Evolutionary conservation across 257 asterid genomes (phyloP).

Genomic region (Nicotiana attenuata): DNA sequence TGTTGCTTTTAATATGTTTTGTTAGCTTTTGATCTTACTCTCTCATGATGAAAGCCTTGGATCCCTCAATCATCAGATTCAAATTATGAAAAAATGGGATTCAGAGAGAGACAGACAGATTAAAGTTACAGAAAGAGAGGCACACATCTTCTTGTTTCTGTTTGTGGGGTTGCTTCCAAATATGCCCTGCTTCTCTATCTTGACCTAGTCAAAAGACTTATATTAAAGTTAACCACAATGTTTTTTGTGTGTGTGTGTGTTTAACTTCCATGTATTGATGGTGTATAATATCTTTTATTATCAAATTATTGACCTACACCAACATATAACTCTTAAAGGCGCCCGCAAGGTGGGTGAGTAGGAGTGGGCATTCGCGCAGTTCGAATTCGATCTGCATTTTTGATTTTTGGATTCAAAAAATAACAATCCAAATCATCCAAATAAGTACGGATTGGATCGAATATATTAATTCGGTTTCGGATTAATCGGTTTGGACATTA

Average conservation of each 20-base stretch:
- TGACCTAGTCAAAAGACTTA: constrained; percentile 51
- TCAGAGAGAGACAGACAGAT: constrained; percentile 15
- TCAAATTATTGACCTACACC: too few species aligned
- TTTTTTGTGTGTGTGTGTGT: neutral
- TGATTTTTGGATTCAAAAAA: too few species aligned
- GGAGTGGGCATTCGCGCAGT: too few species aligned
- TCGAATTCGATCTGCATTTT: too few species aligned
- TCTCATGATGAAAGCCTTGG: constrained; percentile 57
- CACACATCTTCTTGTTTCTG: constrained; percentile 14
- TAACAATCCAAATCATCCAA: too few species aligned
- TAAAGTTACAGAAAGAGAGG: constrained; percentile 9
- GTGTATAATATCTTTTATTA: too few species aligned
- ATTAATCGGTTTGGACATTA: too few species aligned
- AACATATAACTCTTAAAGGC: too few species aligned
- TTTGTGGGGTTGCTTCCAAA: constrained; percentile 17
- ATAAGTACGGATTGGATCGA: too few species aligned
- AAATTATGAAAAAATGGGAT: constrained; percentile 16
- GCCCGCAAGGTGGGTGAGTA: too few species aligned
- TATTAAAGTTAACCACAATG: constrained; percentile 51
- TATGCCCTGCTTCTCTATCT: constrained; percentile 13
- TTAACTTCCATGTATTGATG: constrained; percentile 16
- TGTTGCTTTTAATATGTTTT: neutral
- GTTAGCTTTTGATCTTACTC: constrained; percentile 9
- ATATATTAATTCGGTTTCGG: too few species aligned
- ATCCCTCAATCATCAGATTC: constrained; percentile 55